These are phyloP conservation scores for Porcisia deanei DNA, from an alignment of 208 protist genomes.

Conservation along the genomic window DNA sequence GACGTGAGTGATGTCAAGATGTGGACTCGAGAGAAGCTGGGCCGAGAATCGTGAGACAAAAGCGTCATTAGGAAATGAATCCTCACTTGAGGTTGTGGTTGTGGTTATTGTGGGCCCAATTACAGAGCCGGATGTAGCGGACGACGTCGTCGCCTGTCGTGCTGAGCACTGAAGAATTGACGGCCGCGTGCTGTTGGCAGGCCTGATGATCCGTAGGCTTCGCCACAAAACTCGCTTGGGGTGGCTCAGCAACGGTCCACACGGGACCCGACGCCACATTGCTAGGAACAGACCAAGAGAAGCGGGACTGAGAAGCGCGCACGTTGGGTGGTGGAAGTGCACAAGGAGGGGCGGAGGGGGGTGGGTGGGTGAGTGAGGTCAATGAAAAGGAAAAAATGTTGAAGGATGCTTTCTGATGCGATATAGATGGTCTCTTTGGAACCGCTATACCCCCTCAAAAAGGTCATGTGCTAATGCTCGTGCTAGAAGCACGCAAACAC, in stretches of 20 bases:
- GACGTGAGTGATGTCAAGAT: constrained; percentile 62
- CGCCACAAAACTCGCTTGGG: constrained; percentile 2
- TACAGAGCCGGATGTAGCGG: background rate
- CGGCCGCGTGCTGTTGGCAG: background rate
- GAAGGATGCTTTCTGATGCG: too few relatives aligned
- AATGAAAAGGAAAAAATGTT: too few relatives aligned
- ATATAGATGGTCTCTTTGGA: background rate
- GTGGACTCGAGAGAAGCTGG: constrained; percentile 43
- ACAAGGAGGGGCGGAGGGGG: background rate
- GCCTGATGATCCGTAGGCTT: background rate
- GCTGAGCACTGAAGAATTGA: constrained; percentile 1
- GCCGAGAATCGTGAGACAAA: constrained; percentile 28
- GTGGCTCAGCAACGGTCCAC: background rate
- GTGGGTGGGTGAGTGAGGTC: background rate
- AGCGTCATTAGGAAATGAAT: background rate
- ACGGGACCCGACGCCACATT: background rate
- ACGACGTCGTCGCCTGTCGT: constrained; percentile 1
- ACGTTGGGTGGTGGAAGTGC: background rate
- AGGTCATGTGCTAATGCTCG: background rate
- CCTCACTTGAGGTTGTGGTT: background rate
- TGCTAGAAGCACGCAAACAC: background rate
- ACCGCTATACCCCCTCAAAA: too few relatives aligned
- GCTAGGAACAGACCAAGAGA: background rate
- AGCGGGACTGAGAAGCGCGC: background rate
- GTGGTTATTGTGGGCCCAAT: background rate